A percentile compares a stretch with the other conserved stretches of the same genome.
phyloP scores from a whole-genome alignment of 768 basidiomycete species.

The Albatrellus ellisii region DNA sequence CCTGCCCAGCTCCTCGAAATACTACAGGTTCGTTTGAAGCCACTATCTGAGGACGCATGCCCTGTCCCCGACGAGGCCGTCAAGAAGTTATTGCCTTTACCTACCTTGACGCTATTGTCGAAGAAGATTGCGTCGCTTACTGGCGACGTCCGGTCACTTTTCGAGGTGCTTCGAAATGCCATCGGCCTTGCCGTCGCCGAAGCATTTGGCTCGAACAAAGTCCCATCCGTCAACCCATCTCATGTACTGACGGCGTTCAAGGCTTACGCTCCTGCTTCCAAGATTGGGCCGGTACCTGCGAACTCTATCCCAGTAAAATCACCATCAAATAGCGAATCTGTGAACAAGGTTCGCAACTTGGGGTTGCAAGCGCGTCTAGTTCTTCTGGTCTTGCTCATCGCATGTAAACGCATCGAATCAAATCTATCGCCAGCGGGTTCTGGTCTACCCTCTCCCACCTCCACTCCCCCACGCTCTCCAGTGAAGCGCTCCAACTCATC shows the following conservation, averaged over 20 bases:
- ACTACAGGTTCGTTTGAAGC: conserved; percentile 45
- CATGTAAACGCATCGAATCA: conserved; percentile 45
- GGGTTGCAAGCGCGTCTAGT: conserved; percentile 66
- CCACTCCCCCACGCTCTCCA: conserved; percentile 25
- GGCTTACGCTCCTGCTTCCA: conserved; percentile 33
- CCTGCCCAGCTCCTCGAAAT: conserved; percentile 59
- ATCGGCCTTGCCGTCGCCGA: conserved; percentile 45
- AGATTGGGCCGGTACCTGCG: conserved; percentile 24
- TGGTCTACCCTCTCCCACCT: conserved; percentile 17
- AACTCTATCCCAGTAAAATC: conserved; percentile 14
- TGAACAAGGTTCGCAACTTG: conserved; percentile 51
- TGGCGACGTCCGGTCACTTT: conserved; percentile 70
- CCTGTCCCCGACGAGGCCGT: conserved; percentile 11
- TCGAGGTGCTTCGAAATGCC: conserved; percentile 70
- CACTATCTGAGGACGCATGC: conserved; percentile 27
- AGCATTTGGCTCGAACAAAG: conserved; percentile 12
- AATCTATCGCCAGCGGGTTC: conserved; percentile 36
- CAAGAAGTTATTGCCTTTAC: conserved; percentile 45
- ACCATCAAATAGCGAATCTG: conserved; percentile 39
- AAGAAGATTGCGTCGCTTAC: conserved; percentile 75
- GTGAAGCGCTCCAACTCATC: conserved; percentile 38
- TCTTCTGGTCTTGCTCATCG: conserved; percentile 51
- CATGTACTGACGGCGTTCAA: conserved; percentile 69
- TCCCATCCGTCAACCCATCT: conserved; percentile 41
- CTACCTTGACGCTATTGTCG: conserved; percentile 56